phyloP scores from a whole-genome alignment of 495 filamentous ascomycete genomes.

The Penicillium lividum region DNA sequence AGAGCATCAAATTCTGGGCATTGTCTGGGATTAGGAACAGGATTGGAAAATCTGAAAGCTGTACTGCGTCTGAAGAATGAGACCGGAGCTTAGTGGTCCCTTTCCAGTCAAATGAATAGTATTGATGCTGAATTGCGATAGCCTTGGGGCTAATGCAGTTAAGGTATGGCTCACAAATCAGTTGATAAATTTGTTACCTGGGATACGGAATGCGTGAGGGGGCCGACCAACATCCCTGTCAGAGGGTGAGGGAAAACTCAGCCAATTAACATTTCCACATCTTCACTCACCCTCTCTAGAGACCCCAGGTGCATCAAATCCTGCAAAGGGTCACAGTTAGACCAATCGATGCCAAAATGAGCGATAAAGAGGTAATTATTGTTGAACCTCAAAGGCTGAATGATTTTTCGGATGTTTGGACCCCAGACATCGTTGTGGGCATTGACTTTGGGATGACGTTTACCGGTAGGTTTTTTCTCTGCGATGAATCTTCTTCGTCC shows the following conservation, averaged over 20 bases:
- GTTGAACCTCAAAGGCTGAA: not conserved
- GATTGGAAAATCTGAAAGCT: not conserved
- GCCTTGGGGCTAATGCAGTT: not conserved
- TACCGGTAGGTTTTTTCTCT: conserved; percentile 46
- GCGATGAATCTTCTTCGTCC: not conserved
- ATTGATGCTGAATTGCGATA: not conserved
- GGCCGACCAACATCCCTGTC: not conserved
- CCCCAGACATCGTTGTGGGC: conserved; percentile 58
- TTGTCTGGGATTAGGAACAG: not conserved
- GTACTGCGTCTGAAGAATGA: not conserved
- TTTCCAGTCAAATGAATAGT: not conserved
- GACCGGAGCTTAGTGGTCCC: not conserved
- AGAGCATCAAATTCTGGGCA: not conserved
- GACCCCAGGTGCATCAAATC: not conserved
- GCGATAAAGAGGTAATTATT: conserved; percentile 26
- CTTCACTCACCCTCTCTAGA: not conserved
- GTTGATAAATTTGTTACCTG: not conserved
- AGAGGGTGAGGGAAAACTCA: not conserved
- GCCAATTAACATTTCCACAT: not conserved
- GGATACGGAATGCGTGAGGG: not conserved
- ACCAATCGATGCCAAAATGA: conserved; percentile 12
- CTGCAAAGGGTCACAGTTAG: not conserved
- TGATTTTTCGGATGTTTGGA: conserved; percentile 12
- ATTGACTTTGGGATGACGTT: conserved; percentile 66
- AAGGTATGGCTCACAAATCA: not conserved